Base-by-base conservation (phyloP, 306 rosid species). In the Mimosa pudica region DNA sequence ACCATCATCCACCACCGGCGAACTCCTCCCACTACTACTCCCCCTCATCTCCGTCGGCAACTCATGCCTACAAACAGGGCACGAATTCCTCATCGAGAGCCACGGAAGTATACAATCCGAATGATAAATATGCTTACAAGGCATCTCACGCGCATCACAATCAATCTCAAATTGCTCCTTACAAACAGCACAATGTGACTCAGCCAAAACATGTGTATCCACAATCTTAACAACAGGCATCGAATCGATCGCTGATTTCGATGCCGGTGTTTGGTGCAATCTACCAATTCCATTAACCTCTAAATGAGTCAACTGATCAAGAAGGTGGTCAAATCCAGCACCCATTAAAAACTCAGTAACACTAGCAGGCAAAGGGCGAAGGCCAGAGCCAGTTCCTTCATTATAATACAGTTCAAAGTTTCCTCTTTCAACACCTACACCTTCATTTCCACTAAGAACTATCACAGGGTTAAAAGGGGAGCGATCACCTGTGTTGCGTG, bases 1-100 rank as follows among this genome's bases (percentile, higher is more conserved):
- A 7, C 60, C 83, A 1, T 49, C 82, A 38, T 65, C 68, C 8
- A 77, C 73, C 55, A 78, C 85, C 4, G 87, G 86, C 7, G 89
- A 83, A 44, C 75, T 82, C 51, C 82, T 79, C 6, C 92, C 89
- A 68, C 86, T 82, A 41, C 80, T 81, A 70, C 83, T 51, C 44
- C 78, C 79, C 10, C 85, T 78, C 49, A 78, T 79, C 61, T 89
- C 89, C 20, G 87, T 81, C 5, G 96, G 92, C 46, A 91, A 73
- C 84, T 89, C 93, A 52, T 82, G 89, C 49, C 96, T 85, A 60
- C 96, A 91, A 35, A 91, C 96, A 0, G 96, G 96, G 67, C 96
- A 91, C 3, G 96, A 91, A 70, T 91, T 91, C 3, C 96, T 85
- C 20, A 87, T 77, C 5, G 90, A 84, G 10, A 89, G 96, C 96